Evolutionary conservation across 2,329 filamentous ascomycete genomes (phyloP).

Genomic region (Fusarium sp.): DNA sequence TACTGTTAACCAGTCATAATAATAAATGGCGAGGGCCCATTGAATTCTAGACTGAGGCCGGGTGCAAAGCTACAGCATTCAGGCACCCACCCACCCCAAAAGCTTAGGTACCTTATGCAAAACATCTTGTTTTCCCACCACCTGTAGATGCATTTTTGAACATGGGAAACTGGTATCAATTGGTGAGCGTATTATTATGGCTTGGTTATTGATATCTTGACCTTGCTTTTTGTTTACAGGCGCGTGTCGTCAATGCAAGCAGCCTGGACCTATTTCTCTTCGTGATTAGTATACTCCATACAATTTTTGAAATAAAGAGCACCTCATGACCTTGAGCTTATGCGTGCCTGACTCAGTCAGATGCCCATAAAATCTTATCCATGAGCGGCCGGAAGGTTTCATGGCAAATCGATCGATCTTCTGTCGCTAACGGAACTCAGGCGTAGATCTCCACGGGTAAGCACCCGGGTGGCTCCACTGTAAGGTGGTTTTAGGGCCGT

Average conservation of each 20-base stretch:
- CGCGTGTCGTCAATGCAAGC: no score
- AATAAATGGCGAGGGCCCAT: not conserved
- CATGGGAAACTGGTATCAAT: not conserved
- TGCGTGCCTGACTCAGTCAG: not conserved
- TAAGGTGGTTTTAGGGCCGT: not conserved
- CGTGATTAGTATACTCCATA: no score
- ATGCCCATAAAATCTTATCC: not conserved
- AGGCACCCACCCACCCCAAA: not conserved
- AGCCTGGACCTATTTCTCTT: no score
- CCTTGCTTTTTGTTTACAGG: not conserved
- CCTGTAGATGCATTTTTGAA: not conserved
- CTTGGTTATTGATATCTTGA: not conserved
- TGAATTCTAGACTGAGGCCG: not conserved
- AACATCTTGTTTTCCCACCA: not conserved
- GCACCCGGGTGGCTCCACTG: slow-evolving; percentile 5
- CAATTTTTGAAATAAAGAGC: not conserved
- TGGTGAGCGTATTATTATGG: not conserved
- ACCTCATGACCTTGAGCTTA: not conserved
- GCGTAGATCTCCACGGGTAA: slow-evolving; percentile 11
- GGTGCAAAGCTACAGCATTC: not conserved
- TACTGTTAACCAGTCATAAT: not conserved
- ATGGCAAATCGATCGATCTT: slow-evolving; percentile 19
- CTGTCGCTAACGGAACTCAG: not conserved
- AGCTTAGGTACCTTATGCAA: not conserved
- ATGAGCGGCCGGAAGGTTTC: slow-evolving; percentile 1